Conservation (phyloP, 139 green algal genomes). For the Micractinium sp. region DNA sequence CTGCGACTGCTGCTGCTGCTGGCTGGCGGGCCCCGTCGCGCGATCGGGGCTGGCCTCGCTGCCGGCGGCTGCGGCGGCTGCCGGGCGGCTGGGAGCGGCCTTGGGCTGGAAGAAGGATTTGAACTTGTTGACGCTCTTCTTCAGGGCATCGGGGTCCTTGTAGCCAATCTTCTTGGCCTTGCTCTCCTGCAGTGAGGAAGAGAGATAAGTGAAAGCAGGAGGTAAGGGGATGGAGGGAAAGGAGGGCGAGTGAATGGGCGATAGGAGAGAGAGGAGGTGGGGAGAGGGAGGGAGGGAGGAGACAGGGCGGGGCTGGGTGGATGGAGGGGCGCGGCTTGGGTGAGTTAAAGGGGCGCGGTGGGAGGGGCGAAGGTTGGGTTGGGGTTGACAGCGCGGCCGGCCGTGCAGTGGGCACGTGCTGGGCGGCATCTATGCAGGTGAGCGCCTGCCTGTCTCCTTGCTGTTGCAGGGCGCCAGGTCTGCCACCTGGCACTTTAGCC, state of each 20-base stretch:
- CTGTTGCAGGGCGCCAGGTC: too few species aligned
- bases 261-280: neutral
- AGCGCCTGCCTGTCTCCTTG: too few species aligned
- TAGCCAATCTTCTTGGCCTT: constrained; percentile 60
- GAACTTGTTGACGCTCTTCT: constrained; percentile 61
- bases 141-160: constrained; percentile 32
- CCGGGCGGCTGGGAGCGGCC: neutral
- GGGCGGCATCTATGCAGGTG: too few species aligned
- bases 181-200: neutral
- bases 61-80: neutral
- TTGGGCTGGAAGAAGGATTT: constrained; percentile 38
- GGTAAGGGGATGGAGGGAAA: neutral
- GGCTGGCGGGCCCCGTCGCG: neutral
- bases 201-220: neutral
- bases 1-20: neutral
- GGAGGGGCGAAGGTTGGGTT: too few species aligned
- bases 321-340: too few species aligned
- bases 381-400: too few species aligned
- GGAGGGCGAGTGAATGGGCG: neutral
- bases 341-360: too few species aligned
- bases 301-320: too few species aligned
- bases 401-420: too few species aligned
- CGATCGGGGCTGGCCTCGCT: neutral
- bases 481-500: too few species aligned
- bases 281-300: neutral